Base-by-base conservation (phyloP, 176 grass and related monocot genomes). In the Carex pumila region DNA sequence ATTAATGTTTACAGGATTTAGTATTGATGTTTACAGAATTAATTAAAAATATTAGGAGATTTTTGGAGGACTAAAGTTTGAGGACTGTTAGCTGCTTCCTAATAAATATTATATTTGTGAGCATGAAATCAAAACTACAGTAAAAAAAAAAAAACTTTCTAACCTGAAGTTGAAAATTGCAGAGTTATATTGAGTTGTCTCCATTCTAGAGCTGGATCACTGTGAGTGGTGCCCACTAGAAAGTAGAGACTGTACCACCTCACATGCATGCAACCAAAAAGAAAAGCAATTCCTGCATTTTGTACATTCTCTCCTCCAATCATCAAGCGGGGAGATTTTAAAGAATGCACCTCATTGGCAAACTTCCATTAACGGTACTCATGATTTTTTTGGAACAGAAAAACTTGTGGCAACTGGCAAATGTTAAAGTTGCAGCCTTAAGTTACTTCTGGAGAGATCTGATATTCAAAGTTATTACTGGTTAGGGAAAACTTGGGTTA, bases 241-340 rank as follows among this genome's bases (percentile, higher is more conserved):
- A 19, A 30, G 71, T 53, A 75, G 47, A 30, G 49, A 56, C 45
- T 78, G 73, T 78, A 78, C 50, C 47, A 78, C 73, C 73, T 57
- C 73, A 78, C 73, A 78, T 78, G 73, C 73, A 17, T 78, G 73
- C 73, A 78, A 57, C 25, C 25, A 78, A 32, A 74, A 78, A 78
- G 73, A 57, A 78, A 78, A 78, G 52, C 73, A 78, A 55, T 30
- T 56, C 52, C 73, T 57, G 52, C 73, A 78, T 55, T 31, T 52
- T 32, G 73, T 78, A 78, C 73, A 56, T 19, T 56, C 21, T 57
- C 73, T 52, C 73, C 50, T 78, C 73, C 73, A 78, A 78, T 78
- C 73, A 78, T 13, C 52, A 56, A 34, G 57, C 36, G 14, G 50
- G 17, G 52, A 57, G 50, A 18, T 34, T 34, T 78, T 56, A 78